Evolutionary conservation across 257 asterid species (phyloP).

Genomic region (Haberlea rhodopensis): DNA sequence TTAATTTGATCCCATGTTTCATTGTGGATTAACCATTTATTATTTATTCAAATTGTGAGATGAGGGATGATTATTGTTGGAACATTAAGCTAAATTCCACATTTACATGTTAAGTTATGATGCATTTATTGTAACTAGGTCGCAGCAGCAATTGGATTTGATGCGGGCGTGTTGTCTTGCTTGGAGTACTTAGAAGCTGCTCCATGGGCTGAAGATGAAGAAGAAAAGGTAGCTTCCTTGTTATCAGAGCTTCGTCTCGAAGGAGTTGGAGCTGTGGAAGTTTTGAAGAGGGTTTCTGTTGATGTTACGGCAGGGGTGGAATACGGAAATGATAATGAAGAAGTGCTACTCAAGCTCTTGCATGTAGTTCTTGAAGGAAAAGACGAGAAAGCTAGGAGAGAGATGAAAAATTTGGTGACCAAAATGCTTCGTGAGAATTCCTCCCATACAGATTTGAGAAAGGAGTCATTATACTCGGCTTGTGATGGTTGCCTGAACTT

Average conservation of each 20-base stretch:
- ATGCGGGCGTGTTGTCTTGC: conserved; percentile 84
- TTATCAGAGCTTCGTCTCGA: conserved; percentile 82
- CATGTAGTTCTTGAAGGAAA: conserved; percentile 92
- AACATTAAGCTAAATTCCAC: not conserved
- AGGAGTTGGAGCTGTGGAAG: conserved; percentile 85
- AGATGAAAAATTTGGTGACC: conserved; percentile 74
- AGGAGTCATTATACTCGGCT: conserved; percentile 73
- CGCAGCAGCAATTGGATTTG: conserved; percentile 90
- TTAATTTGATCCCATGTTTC: not conserved
- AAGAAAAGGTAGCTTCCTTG: conserved; percentile 80
- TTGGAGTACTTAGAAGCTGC: conserved; percentile 96
- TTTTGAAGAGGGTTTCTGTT: conserved; percentile 79
- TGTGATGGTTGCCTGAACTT: conserved; percentile 65
- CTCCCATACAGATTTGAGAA: conserved; percentile 67
- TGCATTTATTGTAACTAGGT: conserved; percentile 45
- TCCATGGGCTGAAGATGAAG: conserved; percentile 98
- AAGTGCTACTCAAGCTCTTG: conserved; percentile 75
- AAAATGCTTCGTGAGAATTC: conserved; percentile 87
- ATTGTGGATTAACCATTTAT: not conserved
- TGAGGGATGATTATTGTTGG: conserved; percentile 8
- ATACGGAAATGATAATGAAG: conserved; percentile 51
- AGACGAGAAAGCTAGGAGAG: conserved; percentile 95
- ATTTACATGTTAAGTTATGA: not conserved
- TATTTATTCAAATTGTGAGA: not conserved
- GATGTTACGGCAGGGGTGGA: conserved; percentile 48